phyloP scores from a whole-genome alignment of 441 rosid species.

The Rhodomyrtus psidioides region DNA sequence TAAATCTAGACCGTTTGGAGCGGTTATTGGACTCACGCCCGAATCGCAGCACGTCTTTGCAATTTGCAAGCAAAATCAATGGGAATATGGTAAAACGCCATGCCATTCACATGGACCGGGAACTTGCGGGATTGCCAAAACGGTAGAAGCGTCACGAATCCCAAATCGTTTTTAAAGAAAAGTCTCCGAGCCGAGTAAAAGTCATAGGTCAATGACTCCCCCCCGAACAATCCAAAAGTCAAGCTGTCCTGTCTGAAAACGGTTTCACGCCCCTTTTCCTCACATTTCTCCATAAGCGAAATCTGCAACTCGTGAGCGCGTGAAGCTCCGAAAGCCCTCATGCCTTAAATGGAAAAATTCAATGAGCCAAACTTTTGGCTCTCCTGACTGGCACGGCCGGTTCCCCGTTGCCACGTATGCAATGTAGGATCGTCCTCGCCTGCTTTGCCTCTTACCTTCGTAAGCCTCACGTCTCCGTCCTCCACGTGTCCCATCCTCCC shows the following conservation, averaged over 20 bases:
- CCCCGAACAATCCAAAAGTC: background rate
- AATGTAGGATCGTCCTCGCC: background rate
- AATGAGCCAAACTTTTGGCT: background rate
- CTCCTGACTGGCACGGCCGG: background rate
- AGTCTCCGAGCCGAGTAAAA: background rate
- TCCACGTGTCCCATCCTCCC: background rate
- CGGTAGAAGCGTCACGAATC: background rate
- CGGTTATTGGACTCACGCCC: no score
- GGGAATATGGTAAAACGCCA: background rate
- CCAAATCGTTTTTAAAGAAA: background rate
- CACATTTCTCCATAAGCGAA: background rate
- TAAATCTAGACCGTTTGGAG: background rate
- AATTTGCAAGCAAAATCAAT: background rate
- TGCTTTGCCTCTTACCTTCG: no score
- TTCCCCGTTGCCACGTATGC: background rate
- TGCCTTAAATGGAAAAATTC: background rate
- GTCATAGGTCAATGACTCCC: constrained; percentile 16
- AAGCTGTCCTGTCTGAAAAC: background rate
- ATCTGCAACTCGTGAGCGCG: background rate
- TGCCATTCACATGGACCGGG: background rate
- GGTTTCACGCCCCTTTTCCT: background rate
- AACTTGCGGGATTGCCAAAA: background rate
- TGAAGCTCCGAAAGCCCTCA: background rate
- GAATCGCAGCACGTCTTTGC: background rate
- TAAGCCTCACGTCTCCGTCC: background rate